A percentile compares a stretch with the other conserved stretches of the same genome.
phyloP scores from a whole-genome alignment of 192 early-diverging fungal species.

The Entomortierella parvispora region DNA sequence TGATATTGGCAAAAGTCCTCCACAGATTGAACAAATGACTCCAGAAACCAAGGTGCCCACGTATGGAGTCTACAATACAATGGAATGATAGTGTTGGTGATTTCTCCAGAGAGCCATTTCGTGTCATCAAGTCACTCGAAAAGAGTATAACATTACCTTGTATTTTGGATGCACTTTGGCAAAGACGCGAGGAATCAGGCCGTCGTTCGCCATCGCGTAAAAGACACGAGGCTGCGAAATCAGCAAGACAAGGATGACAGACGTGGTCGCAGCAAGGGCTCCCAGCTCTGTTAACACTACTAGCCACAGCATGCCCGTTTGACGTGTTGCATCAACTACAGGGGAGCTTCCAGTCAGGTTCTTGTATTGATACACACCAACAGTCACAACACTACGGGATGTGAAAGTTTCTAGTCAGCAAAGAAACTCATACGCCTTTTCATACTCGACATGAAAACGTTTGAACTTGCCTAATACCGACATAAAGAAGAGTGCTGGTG shows the following conservation, averaged over 20 bases:
- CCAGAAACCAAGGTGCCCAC: conserved; percentile 77
- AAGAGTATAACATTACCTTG: conserved; percentile 29
- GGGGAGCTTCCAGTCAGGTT: conserved; percentile 63
- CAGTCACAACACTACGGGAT: conserved; percentile 72
- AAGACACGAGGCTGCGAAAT: conserved; percentile 91
- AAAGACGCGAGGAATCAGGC: conserved; percentile 74
- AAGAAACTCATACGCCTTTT: not conserved
- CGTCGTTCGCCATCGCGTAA: conserved; percentile 87
- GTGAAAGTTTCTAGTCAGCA: no score
- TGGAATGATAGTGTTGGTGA: not conserved
- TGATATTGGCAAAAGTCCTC: conserved; percentile 83
- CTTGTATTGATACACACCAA: conserved; percentile 74
- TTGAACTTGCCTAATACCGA: conserved; percentile 60
- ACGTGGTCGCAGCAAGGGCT: conserved; percentile 80
- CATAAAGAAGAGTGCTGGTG: conserved; percentile 82
- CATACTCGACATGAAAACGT: not conserved
- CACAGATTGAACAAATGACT: conserved; percentile 69
- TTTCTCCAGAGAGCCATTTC: no score
- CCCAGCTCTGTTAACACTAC: conserved; percentile 79
- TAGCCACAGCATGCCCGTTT: conserved; percentile 70
- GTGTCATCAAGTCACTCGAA: no score
- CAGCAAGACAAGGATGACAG: conserved; percentile 80
- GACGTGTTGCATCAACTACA: conserved; percentile 58
- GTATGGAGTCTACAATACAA: conserved; percentile 73
- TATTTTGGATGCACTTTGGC: conserved; percentile 73